Conservation (phyloP, 2,329 filamentous ascomycete species). For the Magnaporthiopsis poae region DNA sequence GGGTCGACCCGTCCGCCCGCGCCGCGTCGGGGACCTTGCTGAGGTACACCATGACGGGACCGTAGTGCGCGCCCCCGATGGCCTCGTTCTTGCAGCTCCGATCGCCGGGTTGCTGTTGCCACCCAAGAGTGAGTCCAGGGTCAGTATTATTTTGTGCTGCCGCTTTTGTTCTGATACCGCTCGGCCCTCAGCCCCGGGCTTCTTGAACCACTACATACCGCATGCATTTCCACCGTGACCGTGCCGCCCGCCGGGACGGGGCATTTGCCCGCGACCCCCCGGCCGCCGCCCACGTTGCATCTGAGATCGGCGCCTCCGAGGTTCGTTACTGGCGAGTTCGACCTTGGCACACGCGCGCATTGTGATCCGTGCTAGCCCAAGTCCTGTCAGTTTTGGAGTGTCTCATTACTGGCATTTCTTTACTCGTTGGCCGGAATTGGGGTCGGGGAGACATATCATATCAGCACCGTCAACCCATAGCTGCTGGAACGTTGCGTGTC, state of each 20-base stretch:
- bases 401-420: too few species aligned
- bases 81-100: conserved; percentile 36
- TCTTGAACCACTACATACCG: conserved; percentile 19
- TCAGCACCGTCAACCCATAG: conserved; percentile 37
- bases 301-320: conserved; percentile 31
- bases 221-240: conserved; percentile 50
- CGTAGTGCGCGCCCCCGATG: conserved; percentile 43
- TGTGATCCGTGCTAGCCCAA: conserved; percentile 25
- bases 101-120: conserved; percentile 27
- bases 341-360: conserved; percentile 38
- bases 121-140: background rate
- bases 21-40: conserved; percentile 36
- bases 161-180: too few species aligned
- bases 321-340: conserved; percentile 41
- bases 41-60: conserved; percentile 39
- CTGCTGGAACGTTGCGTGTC: conserved; percentile 43
- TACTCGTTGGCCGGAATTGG: too few species aligned
- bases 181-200: background rate
- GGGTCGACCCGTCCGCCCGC: conserved; percentile 30
- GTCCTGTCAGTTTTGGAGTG: background rate
- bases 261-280: conserved; percentile 31
- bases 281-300: conserved; percentile 33
- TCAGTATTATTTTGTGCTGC: background rate
- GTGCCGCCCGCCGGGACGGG: conserved; percentile 35
- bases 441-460: conserved; percentile 20